These are phyloP conservation scores for Cicer judaicum DNA, from an alignment of 306 rosid species.

Conservation along the genomic window DNA sequence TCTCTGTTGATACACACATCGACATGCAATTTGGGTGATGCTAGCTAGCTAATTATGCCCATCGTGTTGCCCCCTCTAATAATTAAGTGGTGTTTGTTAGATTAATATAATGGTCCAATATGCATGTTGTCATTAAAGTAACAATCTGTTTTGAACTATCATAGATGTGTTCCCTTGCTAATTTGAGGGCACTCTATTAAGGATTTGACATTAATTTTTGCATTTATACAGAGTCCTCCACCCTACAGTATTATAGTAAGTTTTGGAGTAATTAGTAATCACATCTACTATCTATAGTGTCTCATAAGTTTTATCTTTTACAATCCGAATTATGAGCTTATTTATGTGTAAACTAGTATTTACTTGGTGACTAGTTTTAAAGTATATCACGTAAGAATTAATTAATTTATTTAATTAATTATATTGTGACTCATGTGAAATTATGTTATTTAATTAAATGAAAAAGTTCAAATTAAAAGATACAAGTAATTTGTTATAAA, in stretches of 20 bases:
- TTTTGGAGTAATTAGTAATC: not conserved
- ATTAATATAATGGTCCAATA: slow-evolving; percentile 44
- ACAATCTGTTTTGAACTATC: slow-evolving; percentile 33
- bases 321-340: not conserved
- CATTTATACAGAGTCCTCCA: slow-evolving; percentile 19
- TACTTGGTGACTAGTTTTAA: too few relatives aligned
- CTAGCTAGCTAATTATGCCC: slow-evolving; percentile 21
- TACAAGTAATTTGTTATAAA: too few relatives aligned
- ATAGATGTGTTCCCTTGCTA: slow-evolving; percentile 37
- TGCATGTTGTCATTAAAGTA: slow-evolving; percentile 47
- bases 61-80: slow-evolving; percentile 26
- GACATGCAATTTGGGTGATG: slow-evolving; percentile 48
- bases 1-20: slow-evolving; percentile 40
- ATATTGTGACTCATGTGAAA: too few relatives aligned
- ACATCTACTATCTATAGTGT: not conserved
- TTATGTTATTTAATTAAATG: too few relatives aligned
- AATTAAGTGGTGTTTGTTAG: slow-evolving; percentile 39
- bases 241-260: not conserved
- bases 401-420: too few relatives aligned
- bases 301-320: not conserved
- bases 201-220: slow-evolving; percentile 40
- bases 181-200: slow-evolving; percentile 35
- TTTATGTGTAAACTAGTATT: not conserved
- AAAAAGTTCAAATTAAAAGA: too few relatives aligned
- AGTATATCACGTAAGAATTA: too few relatives aligned